Base-by-base conservation (phyloP, 371 early-diverging fungal genomes). In the Fennellomyces sp. region DNA sequence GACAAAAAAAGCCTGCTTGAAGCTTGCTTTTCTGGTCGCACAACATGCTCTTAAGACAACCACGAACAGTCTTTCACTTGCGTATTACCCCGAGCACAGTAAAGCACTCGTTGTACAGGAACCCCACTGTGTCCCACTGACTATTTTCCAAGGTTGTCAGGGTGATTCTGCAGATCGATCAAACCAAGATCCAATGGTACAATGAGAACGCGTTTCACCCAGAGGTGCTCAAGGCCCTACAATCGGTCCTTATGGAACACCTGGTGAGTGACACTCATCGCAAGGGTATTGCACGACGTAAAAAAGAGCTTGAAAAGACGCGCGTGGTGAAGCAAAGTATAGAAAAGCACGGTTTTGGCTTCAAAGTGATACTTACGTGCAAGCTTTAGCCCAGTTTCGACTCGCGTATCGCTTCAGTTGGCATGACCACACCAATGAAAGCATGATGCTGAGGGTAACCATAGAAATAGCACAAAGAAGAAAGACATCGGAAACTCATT, bases 111-210 rank as follows among this genome's bases (percentile, higher is more conserved):
- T n/a, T n/a, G n/a, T n/a, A n/a, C n/a, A 10, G 49, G 2, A 49
- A 49, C 21, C 23, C 27, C 27, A 49, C 19, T 23, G 13, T n/a
- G n/a, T n/a, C n/a, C n/a, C n/a, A n/a, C n/a, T n/a, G n/a, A n/a
- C n/a, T n/a, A n/a, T n/a, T n/a, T 4, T 25, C 26, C 2, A 7
- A 64, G 64, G 48, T 53, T 7, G 28, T 64, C 4, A 41, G 59
- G 10, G 59, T 64, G 15, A 39, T 64, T 17, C 21, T 64, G 0
- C 42, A 47, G 28, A 26, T 64, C 26, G 36, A 52, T 11, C 45
- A 52, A 25, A 38, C 36, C 2, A 58, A 64, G 47, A 49, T 54
- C 42, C 50, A 53, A 7, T 64, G 64, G 64, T 64, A 58, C 45
- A 58, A 59, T 29, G 48, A 58, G 2, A 52, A 54, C 27, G 54